These are phyloP conservation scores for Alternaria postmessia DNA, from an alignment of 2,329 filamentous ascomycete genomes.

Conservation along the genomic window DNA sequence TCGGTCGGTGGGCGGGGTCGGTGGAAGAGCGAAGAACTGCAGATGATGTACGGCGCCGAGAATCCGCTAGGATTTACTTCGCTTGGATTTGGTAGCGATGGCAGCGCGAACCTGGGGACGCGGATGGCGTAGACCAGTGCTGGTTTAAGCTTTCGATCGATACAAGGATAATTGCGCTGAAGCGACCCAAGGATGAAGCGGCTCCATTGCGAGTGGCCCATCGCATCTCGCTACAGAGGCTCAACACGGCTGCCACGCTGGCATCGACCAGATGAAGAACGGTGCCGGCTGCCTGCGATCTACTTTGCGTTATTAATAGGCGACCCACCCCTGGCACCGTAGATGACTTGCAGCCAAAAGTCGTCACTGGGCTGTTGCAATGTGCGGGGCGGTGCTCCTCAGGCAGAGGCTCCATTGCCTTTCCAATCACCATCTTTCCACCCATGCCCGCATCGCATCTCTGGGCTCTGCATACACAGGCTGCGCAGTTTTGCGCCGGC, in stretches of 20 bases:
- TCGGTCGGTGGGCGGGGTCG: conserved; percentile 26
- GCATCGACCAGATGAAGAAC: conserved; percentile 17
- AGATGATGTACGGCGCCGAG: conserved; percentile 34
- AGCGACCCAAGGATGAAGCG: conserved; percentile 15
- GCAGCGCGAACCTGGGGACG: conserved; percentile 24
- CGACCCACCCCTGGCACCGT: conserved; percentile 15
- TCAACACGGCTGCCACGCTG: conserved; percentile 40
- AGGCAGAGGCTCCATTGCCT: not conserved
- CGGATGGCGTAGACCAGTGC: conserved; percentile 27
- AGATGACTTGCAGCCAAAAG: conserved; percentile 27
- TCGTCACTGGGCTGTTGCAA: conserved; percentile 6
- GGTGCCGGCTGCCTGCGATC: conserved; percentile 32
- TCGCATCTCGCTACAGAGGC: conserved; percentile 33
- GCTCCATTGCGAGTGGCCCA: conserved; percentile 35
- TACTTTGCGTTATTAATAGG: conserved; percentile 38
- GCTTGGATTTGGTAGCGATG: conserved; percentile 33
- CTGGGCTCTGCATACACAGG: conserved; percentile 1
- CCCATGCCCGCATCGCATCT: not conserved
- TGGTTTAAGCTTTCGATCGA: conserved; percentile 49
- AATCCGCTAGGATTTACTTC: conserved; percentile 26
- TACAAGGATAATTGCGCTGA: conserved; percentile 14
- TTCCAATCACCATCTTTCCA: not conserved
- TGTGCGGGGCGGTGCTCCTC: conserved; percentile 9
- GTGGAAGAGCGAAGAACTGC: conserved; percentile 31
- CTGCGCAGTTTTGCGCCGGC: conserved; percentile 5